Evolutionary conservation across 768 basidiomycete species (phyloP).

Genomic region (Agrocybe pediades): DNA sequence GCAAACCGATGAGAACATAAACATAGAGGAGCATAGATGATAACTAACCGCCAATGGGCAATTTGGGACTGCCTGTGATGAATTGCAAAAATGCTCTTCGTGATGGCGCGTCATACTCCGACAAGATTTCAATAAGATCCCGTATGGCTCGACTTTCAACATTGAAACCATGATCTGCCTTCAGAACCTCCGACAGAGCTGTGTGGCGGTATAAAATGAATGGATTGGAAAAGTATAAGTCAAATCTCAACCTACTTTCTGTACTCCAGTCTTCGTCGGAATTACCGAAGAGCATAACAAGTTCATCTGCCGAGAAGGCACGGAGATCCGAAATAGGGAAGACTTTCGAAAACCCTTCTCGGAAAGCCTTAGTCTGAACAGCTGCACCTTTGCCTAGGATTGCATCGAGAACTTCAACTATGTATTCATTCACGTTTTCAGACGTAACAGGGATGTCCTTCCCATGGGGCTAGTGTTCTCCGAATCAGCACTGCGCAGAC

Average conservation of each 20-base stretch:
- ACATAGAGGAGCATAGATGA: background rate
- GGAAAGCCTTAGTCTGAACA: slow-evolving; percentile 87
- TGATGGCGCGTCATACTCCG: slow-evolving; percentile 68
- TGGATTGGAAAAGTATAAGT: background rate
- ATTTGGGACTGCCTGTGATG: slow-evolving; percentile 95
- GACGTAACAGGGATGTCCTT: slow-evolving; percentile 79
- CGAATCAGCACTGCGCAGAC: slow-evolving; percentile 4
- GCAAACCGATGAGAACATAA: background rate
- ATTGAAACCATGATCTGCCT: slow-evolving; percentile 98
- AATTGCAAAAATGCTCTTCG: slow-evolving; percentile 94
- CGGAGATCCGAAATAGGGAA: slow-evolving; percentile 91
- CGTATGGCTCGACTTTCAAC: slow-evolving; percentile 91
- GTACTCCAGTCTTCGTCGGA: slow-evolving; percentile 96
- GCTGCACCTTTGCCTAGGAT: slow-evolving; percentile 82
- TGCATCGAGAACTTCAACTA: slow-evolving; percentile 82
- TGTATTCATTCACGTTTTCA: slow-evolving; percentile 88
- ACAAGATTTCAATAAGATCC: slow-evolving; percentile 85
- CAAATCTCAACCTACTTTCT: slow-evolving; percentile 66
- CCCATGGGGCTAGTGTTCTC: slow-evolving; percentile 65
- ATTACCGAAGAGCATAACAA: slow-evolving; percentile 96
- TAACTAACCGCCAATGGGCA: slow-evolving; percentile 88
- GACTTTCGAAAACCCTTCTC: slow-evolving; percentile 93
- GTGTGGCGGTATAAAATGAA: slow-evolving; percentile 13
- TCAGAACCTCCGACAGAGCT: slow-evolving; percentile 89
- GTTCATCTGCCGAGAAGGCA: slow-evolving; percentile 91